Evolutionary conservation across 257 asterid species (phyloP).

Genomic region (Paraleonurus japonicus): DNA sequence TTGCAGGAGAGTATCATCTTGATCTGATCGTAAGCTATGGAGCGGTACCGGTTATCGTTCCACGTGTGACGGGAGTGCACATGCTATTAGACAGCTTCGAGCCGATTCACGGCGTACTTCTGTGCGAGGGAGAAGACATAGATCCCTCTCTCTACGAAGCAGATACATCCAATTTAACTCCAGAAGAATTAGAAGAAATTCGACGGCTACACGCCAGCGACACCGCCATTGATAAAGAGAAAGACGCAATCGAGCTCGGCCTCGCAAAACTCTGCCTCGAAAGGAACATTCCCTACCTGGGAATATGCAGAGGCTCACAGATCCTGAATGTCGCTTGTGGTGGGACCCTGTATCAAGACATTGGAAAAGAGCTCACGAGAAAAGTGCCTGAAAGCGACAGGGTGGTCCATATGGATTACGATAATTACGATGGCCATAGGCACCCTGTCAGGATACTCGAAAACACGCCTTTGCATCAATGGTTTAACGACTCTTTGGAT

Average conservation of each 20-base stretch:
- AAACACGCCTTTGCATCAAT: slow-evolving; percentile 62
- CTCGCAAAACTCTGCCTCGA: slow-evolving; percentile 85
- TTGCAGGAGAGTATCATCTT: slow-evolving; percentile 74
- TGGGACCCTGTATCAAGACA: slow-evolving; percentile 83
- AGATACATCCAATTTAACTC: slow-evolving; percentile 41
- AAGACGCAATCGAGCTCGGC: slow-evolving; percentile 73
- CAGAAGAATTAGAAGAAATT: slow-evolving; percentile 67
- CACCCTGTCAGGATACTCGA: slow-evolving; percentile 54
- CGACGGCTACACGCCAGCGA: slow-evolving; percentile 60
- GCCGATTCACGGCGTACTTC: slow-evolving; percentile 88
- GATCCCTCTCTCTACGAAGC: slow-evolving; percentile 76
- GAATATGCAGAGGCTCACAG: slow-evolving; percentile 91
- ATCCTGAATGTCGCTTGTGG: slow-evolving; percentile 90
- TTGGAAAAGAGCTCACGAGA: slow-evolving; percentile 51
- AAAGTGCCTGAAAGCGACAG: slow-evolving; percentile 18
- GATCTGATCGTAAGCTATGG: slow-evolving; percentile 81
- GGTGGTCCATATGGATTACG: slow-evolving; percentile 69
- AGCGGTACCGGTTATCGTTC: slow-evolving; percentile 79
- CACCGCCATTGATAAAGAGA: slow-evolving; percentile 68
- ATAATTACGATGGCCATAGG: slow-evolving; percentile 73
- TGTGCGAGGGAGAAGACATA: slow-evolving; percentile 90
- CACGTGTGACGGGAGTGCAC: slow-evolving; percentile 77
- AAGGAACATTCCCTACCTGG: slow-evolving; percentile 80
- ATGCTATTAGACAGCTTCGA: slow-evolving; percentile 69
- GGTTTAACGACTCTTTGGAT: slow-evolving; percentile 68